Base-by-base conservation (phyloP, 805 yeast species). In the Cyberlindnera veronae region DNA sequence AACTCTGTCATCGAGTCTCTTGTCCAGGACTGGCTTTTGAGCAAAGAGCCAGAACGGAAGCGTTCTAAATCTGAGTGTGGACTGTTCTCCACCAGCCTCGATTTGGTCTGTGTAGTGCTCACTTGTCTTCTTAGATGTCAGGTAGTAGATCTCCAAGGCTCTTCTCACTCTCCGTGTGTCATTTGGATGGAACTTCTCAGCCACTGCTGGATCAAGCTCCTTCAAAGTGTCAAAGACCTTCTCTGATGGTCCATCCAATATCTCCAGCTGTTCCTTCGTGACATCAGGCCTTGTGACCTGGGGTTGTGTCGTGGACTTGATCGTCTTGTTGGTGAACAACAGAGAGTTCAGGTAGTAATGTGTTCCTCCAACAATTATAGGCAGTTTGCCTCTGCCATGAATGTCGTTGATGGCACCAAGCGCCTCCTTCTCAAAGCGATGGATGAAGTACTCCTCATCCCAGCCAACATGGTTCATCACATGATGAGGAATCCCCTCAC, bases 351-450 rank as follows among this genome's bases (percentile, higher is more conserved):
- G 66, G 58, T 93, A 93, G 60, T 93, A 93, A 57, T 90, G 97
- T 0, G 99, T 93, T 0, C 99, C 99, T 5, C 99, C 99, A 2
- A 93, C 93, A 0, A 93, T 60, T 3, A 93, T 84, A 0, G 99
- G 97, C 1, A 84, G 51, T 53, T 88, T 89, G 0, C 85, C 85
- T 16, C 84, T 58, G 0, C 58, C 40, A 44, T 81, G 82, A 10
- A 91, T 81, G 23, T 79, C 84, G 0, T 74, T 71, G 7, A 90
- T 84, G 14, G 76, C 58, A 3, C 48, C 58, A 24, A 68, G 54
- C 8, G 95, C 96, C 50, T 88, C 96, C 26, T 67, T 56, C 37
- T 81, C 79, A 58, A 90, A 93, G 39, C 84, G 64, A 53, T 86
- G 95, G 6, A 90, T 81, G 46, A 76, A 79, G 56, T 91, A 89